Conservation (phyloP, 2,329 filamentous ascomycete genomes). For the Cercospora sp. region DNA sequence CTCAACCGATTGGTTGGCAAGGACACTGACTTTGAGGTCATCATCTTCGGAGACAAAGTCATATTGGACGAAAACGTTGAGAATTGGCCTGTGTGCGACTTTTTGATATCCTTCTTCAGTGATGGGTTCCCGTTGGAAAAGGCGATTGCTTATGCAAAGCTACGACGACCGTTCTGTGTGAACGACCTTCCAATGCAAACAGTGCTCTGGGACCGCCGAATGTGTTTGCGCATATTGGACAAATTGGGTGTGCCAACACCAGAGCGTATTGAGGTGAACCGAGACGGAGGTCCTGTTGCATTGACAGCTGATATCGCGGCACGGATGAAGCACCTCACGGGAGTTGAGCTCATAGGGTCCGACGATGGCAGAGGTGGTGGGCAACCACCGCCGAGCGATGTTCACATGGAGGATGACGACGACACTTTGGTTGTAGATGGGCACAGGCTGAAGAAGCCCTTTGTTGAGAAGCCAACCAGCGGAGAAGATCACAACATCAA, state of each 20-base stretch:
- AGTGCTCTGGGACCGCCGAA: slow-evolving; percentile 88
- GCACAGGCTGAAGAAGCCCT: slow-evolving; percentile 78
- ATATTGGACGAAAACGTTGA: slow-evolving; percentile 95
- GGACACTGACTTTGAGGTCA: slow-evolving; percentile 90
- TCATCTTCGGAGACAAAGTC: slow-evolving; percentile 98
- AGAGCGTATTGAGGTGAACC: slow-evolving; percentile 81
- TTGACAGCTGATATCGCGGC: slow-evolving; percentile 77
- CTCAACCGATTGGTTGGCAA: slow-evolving; percentile 87
- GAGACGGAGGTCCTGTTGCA: slow-evolving; percentile 83
- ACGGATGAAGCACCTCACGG: slow-evolving; percentile 76
- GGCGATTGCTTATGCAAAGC: slow-evolving; percentile 89
- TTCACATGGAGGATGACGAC: slow-evolving; percentile 86
- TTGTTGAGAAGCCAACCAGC: slow-evolving; percentile 97
- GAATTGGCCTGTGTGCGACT: slow-evolving; percentile 96
- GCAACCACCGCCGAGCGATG: slow-evolving; percentile 59
- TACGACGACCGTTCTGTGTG: slow-evolving; percentile 93
- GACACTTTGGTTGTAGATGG: slow-evolving; percentile 89
- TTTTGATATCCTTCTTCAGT: slow-evolving; percentile 96
- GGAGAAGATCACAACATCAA: slow-evolving; percentile 98
- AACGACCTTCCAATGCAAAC: slow-evolving; percentile 98
- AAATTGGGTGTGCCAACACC: slow-evolving; percentile 88
- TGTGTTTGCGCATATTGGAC: slow-evolving; percentile 86
- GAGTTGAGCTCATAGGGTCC: slow-evolving; percentile 70
- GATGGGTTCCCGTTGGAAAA: slow-evolving; percentile 97
- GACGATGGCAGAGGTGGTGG: slow-evolving; percentile 66